Evolutionary conservation across 148 eudicot genomes (phyloP).

Genomic region (Cornus florida): DNA sequence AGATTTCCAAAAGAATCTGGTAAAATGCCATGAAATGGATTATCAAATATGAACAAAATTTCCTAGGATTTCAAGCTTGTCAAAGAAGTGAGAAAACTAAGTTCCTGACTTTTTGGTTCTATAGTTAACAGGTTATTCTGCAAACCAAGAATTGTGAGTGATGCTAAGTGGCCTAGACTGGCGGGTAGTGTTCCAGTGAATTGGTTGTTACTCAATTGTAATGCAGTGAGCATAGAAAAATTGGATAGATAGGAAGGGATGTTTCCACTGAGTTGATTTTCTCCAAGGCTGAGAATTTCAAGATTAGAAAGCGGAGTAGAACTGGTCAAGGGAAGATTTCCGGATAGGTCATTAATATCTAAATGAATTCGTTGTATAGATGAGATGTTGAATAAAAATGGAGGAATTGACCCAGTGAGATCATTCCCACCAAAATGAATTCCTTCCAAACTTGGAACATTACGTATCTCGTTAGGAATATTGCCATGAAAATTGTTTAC

Average conservation of each 20-base stretch:
- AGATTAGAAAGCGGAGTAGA: slow-evolving; percentile 13
- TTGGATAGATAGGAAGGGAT: slow-evolving; percentile 14
- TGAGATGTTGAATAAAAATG: slow-evolving; percentile 17
- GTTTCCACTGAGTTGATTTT: slow-evolving; percentile 19
- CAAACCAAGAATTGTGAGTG: background rate
- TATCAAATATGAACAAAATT: background rate
- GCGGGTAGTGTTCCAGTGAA: background rate
- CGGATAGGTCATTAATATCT: slow-evolving; percentile 1
- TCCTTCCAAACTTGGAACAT: no score
- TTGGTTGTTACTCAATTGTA: background rate
- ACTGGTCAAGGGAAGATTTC: slow-evolving; percentile 13
- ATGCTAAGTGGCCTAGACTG: slow-evolving; percentile 5
- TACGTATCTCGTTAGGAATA: background rate
- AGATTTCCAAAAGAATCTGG: slow-evolving; percentile 2
- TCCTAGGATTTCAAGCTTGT: background rate
- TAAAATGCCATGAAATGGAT: slow-evolving; percentile 1
- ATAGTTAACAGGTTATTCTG: background rate
- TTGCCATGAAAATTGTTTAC: slow-evolving; percentile 3
- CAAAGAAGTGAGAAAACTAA: slow-evolving; percentile 4
- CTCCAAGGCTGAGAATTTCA: background rate
- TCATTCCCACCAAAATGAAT: background rate
- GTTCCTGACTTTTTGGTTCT: background rate
- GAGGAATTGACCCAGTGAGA: slow-evolving; percentile 15
- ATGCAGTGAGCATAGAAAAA: slow-evolving; percentile 8
- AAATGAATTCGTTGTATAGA: slow-evolving; percentile 7